Evolutionary conservation across 1,139 yeast species (phyloP), one percentile per base, ranked within the genome.

Genomic region (Ogataea hybrid): DNA sequence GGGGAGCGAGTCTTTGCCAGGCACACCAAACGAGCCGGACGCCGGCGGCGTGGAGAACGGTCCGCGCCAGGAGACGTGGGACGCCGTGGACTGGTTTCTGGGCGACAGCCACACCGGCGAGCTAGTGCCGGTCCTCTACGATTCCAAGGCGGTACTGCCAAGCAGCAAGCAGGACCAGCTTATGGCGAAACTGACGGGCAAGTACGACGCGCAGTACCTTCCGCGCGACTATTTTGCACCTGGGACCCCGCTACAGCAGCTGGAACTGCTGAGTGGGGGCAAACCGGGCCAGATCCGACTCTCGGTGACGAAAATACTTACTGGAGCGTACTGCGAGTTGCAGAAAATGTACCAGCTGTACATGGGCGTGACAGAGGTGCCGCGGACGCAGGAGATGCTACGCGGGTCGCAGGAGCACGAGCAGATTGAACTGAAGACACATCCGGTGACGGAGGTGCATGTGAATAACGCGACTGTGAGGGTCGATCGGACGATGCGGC

Each of bases 361-460:
- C 29, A 29, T 45, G 11, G 51, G 52, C 3, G 41, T 40, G 3
- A 62, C 61, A 17, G 49, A 43, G 16, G 38, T 35, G 10, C 35
- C 40, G n/a, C 22, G 9, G 9, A 63, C 67, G 1, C 54, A 49
- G 6, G 59, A 65, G 3, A 70, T 75, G 67, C 48, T 43, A 11
- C 46, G 59, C 15, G 85, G 83, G 2, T 56, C 59, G 11, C 47
- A 50, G 22, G 64, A 64, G 28, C 86, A 77, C 57, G 60, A 57
- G 21, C 48, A 51, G 12, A 58, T 76, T 17, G 84, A 79, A 52
- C 45, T 53, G 5, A 58, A 53, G 17, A 56, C 68, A 0, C 81
- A 78, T 55, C 56, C 58, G 4, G 50, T 46, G 14, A 32, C 44
- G 3, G 25, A 40, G 6, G 29, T 53, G 12, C 30, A 32, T 15